Conservation (phyloP, 371 early-diverging fungal genomes). For the Cokeromyces recurvatus region DNA sequence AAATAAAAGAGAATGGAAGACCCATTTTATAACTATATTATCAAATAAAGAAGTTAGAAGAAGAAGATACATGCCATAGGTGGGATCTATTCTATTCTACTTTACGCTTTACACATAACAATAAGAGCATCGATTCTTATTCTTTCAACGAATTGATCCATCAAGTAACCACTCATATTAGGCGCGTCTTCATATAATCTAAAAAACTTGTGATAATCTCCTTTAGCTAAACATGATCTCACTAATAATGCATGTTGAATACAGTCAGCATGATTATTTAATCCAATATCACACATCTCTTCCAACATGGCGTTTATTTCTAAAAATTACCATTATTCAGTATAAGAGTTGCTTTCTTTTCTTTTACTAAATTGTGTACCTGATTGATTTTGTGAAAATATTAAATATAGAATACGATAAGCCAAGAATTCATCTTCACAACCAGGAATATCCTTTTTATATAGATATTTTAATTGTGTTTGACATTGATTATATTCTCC, state of each 20-base stretch:
- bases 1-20: conserved; percentile 37
- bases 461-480: conserved; percentile 88
- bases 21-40: conserved; percentile 51
- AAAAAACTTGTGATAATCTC: conserved; percentile 84
- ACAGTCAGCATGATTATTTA: conserved; percentile 43
- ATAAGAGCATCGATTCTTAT: conserved; percentile 75
- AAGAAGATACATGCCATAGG: too few relatives aligned
- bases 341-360: not conserved
- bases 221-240: conserved; percentile 68
- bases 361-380: conserved; percentile 40
- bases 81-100: too few relatives aligned
- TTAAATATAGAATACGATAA: conserved; percentile 86
- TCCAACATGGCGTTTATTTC: conserved; percentile 74
- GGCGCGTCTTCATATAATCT: conserved; percentile 71
- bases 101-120: conserved; percentile 70
- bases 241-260: conserved; percentile 84
- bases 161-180: conserved; percentile 81
- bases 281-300: conserved; percentile 59
- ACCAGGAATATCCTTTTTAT: conserved; percentile 63
- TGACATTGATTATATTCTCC: conserved; percentile 98
- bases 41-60: too few relatives aligned
- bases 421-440: conserved; percentile 83
- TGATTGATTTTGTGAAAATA: conserved; percentile 80
- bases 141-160: conserved; percentile 87
- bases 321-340: conserved; percentile 14